These are phyloP conservation scores for Mycena belliarum DNA, from an alignment of 768 basidiomycete genomes.

Conservation along the genomic window DNA sequence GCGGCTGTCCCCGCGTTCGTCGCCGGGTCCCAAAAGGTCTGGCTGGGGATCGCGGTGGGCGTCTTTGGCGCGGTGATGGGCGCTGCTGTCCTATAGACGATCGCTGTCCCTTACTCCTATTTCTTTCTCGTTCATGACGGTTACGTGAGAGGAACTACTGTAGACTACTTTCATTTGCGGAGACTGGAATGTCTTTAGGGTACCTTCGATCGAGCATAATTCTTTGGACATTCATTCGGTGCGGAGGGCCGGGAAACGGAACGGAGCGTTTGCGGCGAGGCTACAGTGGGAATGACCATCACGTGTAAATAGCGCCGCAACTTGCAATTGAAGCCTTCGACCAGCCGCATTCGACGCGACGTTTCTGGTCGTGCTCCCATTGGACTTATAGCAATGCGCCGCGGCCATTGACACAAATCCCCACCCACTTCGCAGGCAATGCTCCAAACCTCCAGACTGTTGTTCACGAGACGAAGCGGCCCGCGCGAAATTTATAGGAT, in stretches of 20 bases:
- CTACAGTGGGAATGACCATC: too few species aligned
- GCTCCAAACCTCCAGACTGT: background rate
- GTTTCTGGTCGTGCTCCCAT: slow-evolving; percentile 2
- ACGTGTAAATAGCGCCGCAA: too few species aligned
- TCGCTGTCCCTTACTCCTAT: background rate
- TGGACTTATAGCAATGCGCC: slow-evolving; percentile 5
- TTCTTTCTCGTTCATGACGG: background rate
- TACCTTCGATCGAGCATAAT: too few species aligned
- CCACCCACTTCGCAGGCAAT: background rate
- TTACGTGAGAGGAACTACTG: background rate
- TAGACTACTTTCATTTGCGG: background rate
- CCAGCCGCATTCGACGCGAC: background rate
- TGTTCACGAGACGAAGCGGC: background rate
- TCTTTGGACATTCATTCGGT: background rate
- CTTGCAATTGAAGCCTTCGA: too few species aligned
- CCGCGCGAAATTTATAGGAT: background rate
- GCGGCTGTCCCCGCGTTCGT: slow-evolving; percentile 24
- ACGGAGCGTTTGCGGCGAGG: too few species aligned
- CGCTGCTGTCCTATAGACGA: slow-evolving; percentile 37
- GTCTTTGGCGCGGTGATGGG: slow-evolving; percentile 37
- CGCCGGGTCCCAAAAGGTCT: slow-evolving; percentile 2
- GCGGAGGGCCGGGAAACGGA: background rate
- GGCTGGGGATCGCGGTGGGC: slow-evolving; percentile 20
- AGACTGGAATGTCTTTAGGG: background rate
- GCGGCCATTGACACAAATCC: background rate